These are phyloP conservation scores for Fusarium buxicola DNA, from an alignment of 2,329 filamentous ascomycete species.

Conservation along the genomic window DNA sequence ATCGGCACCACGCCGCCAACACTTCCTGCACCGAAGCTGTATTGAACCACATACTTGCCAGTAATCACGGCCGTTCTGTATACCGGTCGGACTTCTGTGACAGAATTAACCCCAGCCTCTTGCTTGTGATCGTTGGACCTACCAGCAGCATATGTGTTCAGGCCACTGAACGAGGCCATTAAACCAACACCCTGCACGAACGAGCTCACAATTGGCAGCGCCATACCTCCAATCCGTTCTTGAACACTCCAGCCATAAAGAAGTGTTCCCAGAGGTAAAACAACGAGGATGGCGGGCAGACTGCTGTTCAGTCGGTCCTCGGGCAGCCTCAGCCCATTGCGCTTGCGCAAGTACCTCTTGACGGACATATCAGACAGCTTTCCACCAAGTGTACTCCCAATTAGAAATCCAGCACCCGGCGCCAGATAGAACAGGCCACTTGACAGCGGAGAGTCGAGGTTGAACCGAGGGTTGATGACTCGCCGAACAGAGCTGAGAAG, in stretches of 20 bases:
- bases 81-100: slow-evolving; percentile 34
- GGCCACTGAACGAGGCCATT: slow-evolving; percentile 52
- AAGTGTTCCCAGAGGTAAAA: slow-evolving; percentile 48
- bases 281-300: slow-evolving; percentile 45
- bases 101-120: background rate
- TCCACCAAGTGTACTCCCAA: slow-evolving; percentile 74
- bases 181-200: slow-evolving; percentile 51
- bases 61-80: slow-evolving; percentile 44
- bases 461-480: slow-evolving; percentile 76
- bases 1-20: slow-evolving; percentile 43
- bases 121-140: background rate
- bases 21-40: slow-evolving; percentile 43
- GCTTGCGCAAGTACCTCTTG: slow-evolving; percentile 53
- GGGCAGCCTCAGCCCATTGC: slow-evolving; percentile 47
- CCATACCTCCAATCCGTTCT: slow-evolving; percentile 49
- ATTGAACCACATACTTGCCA: slow-evolving; percentile 45
- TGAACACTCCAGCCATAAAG: slow-evolving; percentile 54
- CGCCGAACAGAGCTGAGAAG: slow-evolving; percentile 73
- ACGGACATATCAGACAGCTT: slow-evolving; percentile 56
- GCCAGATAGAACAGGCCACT: slow-evolving; percentile 77
- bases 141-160: slow-evolving; percentile 56
- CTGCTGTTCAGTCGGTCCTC: slow-evolving; percentile 50
- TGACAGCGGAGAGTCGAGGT: slow-evolving; percentile 70
- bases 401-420: slow-evolving; percentile 72
- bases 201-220: slow-evolving; percentile 49